Base-by-base conservation (phyloP, 768 basidiomycete genomes). In the Mycena venus region DNA sequence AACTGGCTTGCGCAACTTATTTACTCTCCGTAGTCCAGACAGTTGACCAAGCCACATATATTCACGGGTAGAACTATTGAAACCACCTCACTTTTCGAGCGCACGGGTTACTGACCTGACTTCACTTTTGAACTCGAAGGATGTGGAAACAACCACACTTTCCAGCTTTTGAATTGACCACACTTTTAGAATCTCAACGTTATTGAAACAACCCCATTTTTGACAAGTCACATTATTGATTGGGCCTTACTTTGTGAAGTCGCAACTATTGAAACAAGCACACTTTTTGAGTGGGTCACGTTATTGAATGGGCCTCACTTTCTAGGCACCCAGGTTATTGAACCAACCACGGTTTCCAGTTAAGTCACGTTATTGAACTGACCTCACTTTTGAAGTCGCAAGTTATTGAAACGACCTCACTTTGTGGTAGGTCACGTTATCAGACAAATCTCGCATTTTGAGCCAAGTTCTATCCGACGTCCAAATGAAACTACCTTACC, bases 201-300 rank as follows among this genome's bases (percentile, higher is more conserved):
- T 63, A 63, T 63, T 63, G 62, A 63, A 17, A 11, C 62, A 47
- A 47, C 42, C 42, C 3, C n/a, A 32, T 47, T 63, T 63, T 62
- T 12, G 29, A 21, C 12, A 42, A 6, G 40, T 34, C 58, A 59
- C 32, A 23, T 40, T 61, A 61, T 61, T 61, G 38, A 38, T n/a
- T 34, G 10, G 17, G 42, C 21, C 23, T 4, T 8, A n/a, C 11
- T 32, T 56, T 17, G 14, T 4, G n/a, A n/a, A n/a, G 2, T 19
- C 31, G 8, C 17, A 29, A 15, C 27, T 27, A 62, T 62, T 42
- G 58, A 59, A 59, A n/a, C 58, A 36, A 59, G 27, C 3, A 4
- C 14, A 27, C 42, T 62, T 62, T 62, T 27, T 3, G 19, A 9
- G 23, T 25, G 31, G 10, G 40, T 42, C 40, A n/a, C n/a, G n/a